Base-by-base conservation (phyloP, 2,329 filamentous ascomycete genomes). In the Myriosclerotinia curreyana region DNA sequence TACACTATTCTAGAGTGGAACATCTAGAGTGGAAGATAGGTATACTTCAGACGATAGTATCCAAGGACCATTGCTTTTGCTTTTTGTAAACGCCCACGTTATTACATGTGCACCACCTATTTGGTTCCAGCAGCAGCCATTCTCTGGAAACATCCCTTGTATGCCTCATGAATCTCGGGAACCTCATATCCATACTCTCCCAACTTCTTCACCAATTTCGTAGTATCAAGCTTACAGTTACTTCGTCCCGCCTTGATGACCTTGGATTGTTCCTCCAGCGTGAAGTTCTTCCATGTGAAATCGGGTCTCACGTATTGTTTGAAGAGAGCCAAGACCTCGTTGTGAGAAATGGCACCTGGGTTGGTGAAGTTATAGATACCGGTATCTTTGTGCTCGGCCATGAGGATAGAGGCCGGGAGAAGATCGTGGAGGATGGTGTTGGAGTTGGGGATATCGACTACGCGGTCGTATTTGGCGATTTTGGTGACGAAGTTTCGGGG, bases 281-380 rank as follows among this genome's bases (percentile, higher is more conserved):
- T 81, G 72, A 89, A 89, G 77, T 88, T 89, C 77, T 82, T 81
- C 84, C 85, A 89, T 49, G 78, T 79, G 70, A 86, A 83, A 36
- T 72, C 73, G 1, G 86, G 86, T 49, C 85, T 81, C 46, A 89
- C 81, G 68, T 86, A 84, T 67, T 88, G 80, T 70, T 81, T 82
- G 77, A 88, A 88, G 50, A 89, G 77, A 2, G 76, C 70, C 48
- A 89, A 78, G 8, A 89, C 85, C 75, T 89, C 85, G 74, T 89
- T 89, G 76, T 89, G 86, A n/a, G 84, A 86, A 73, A 89, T 88
- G 67, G 85, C 83, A 15, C 86, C 86, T 0, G 86, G 86, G 76
- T 89, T 89, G 66, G 86, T 88, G 74, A 89, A 88, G 77, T 89
- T 89, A 76, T 86, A 88, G 69, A 89, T 78, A 22, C 86, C 86